Base-by-base conservation (phyloP, 192 early-diverging fungal species). In the Gryganskiella cystojenkinii region DNA sequence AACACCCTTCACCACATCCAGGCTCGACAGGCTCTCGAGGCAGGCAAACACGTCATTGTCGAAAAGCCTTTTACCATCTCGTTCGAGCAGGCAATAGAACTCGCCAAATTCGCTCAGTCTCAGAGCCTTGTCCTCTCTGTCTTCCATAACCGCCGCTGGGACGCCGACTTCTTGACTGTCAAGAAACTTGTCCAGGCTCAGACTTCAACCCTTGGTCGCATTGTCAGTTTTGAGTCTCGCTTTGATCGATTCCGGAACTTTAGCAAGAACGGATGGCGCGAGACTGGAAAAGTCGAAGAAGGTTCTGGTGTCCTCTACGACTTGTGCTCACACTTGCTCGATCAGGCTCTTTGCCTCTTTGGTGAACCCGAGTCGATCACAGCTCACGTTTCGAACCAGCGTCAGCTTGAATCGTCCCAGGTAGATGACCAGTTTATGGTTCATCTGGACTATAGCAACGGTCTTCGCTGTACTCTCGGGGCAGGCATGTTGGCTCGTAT, bases 121-220 rank as follows among this genome's bases (percentile, higher is more conserved):
- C 85, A 83, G 1, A 79, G 83, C 25, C 81, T 76, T 19, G 68
- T 94, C 15, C 84, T 90, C 54, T 88, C 91, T 35, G 89, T 91
- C 42, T 94, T 88, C 67, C 93, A 94, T 31, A 94, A 94, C 74
- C 81, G 93, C 40, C 86, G 90, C 37, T 94, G 89, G 90, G 93
- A 94, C 79, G 92, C 91, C 43, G 93, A 94, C 81, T 94, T 93
- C 67, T 74, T 91, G 54, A 94, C 93, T 1, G 81, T 92, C 24
- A 85, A 88, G 62, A 80, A 85, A 19, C 74, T 94, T 11, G 72
- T 93, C 20, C 67, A 71, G 1, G 64, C 80, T 9, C 83, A 78
- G 28, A 14, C 63, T 34, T 68, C 85, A 1, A 73, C 78, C 0
- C 60, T 94, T 40, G 93, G 93, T 17, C 79, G 86, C 49, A 73